Conservation (phyloP, 2,329 filamentous ascomycete species). For the Neofusicoccum ribis region DNA sequence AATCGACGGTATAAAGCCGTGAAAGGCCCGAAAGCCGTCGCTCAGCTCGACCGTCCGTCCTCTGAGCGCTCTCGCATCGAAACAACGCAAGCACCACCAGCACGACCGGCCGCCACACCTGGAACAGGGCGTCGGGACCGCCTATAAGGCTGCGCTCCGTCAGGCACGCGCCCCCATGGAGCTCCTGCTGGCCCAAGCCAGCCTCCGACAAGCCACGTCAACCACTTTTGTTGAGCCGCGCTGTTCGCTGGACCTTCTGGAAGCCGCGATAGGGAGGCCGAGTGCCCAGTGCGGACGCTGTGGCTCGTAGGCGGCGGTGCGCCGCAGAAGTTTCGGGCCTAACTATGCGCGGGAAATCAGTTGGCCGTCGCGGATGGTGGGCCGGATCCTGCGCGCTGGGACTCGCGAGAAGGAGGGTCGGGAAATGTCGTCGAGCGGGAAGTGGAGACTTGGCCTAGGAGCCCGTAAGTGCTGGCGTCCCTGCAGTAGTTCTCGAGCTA, state of each 20-base stretch:
- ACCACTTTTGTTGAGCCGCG: slow-evolving; percentile 8
- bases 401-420: not conserved
- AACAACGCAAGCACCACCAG: not conserved
- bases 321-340: slow-evolving; percentile 14
- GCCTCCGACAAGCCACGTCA: slow-evolving; percentile 12
- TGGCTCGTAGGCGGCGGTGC: slow-evolving; percentile 8
- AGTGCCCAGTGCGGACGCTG: slow-evolving; percentile 1
- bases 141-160: slow-evolving; percentile 16
- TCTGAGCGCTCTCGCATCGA: not conserved
- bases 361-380: not conserved
- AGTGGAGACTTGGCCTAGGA: slow-evolving; percentile 1
- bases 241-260: slow-evolving; percentile 8
- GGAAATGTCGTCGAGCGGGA: slow-evolving; percentile 12
- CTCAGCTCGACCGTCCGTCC: not conserved
- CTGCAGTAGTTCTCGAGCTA: slow-evolving; percentile 8
- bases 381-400: slow-evolving; percentile 5
- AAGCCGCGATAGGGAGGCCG: slow-evolving; percentile 2
- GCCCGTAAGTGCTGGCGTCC: not conserved
- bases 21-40: slow-evolving; percentile 1
- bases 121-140: slow-evolving; percentile 9
- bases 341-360: not conserved
- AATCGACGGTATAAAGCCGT: slow-evolving; percentile 16
- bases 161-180: not conserved
- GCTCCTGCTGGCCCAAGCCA: slow-evolving; percentile 4
- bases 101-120: not conserved